A percentile compares a stretch with the other conserved stretches of the same genome.
Evolutionary conservation across 306 rosid genomes (phyloP).

Genomic region (Quercus rubra): DNA sequence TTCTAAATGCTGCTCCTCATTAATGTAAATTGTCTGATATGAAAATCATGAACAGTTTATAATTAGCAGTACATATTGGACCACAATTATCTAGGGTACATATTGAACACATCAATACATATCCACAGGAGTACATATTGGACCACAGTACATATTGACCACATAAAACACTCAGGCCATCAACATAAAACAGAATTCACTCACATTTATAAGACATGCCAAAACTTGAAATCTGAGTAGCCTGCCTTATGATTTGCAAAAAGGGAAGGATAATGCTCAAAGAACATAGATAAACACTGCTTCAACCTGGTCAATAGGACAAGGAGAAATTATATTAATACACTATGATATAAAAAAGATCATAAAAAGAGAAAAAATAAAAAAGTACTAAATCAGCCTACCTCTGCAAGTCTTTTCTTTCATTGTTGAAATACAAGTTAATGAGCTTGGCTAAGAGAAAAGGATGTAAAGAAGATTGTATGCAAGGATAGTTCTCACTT

Average conservation of each 20-base stretch:
- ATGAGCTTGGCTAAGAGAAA: slow-evolving; percentile 70
- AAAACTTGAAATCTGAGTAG: slow-evolving; percentile 10
- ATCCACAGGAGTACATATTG: no score
- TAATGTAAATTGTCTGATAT: no score
- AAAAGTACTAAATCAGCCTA: slow-evolving; percentile 17
- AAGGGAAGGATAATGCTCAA: slow-evolving; percentile 89
- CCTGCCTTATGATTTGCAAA: slow-evolving; percentile 76
- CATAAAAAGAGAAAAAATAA: not conserved
- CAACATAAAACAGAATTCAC: not conserved
- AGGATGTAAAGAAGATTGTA: slow-evolving; percentile 66
- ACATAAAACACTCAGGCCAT: slow-evolving; percentile 9
- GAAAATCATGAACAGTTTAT: no score
- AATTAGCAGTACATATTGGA: no score
- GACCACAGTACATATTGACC: no score
- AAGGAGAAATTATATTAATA: slow-evolving; percentile 6
- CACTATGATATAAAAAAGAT: not conserved
- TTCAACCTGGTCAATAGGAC: slow-evolving; percentile 55
- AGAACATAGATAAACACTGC: slow-evolving; percentile 88
- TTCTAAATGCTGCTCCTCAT: not conserved
- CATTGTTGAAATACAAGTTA: slow-evolving; percentile 57
- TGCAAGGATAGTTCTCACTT: slow-evolving; percentile 65
- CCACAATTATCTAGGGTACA: no score
- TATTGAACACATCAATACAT: no score
- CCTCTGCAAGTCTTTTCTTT: slow-evolving; percentile 61
- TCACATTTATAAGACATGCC: not conserved